phyloP scores from a whole-genome alignment of 139 green algal species.

The Astrephomene gubernaculifera region DNA sequence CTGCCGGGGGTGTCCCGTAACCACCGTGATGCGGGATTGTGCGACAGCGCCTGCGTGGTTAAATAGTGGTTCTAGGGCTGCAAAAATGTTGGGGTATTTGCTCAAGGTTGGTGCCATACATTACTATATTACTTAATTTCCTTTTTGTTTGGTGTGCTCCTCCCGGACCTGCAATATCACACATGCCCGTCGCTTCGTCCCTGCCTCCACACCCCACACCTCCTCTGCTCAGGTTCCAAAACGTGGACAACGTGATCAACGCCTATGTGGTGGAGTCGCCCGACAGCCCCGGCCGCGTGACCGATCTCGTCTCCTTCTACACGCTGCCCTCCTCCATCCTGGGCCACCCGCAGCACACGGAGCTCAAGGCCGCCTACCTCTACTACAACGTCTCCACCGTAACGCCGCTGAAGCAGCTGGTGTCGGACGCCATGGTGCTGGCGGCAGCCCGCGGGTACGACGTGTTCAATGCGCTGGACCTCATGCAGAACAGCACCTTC shows the following conservation, averaged over 20 bases:
- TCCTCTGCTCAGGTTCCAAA: conserved; percentile 59
- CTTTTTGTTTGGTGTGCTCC: too few relatives aligned
- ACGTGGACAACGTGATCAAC: conserved; percentile 84
- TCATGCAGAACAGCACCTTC: conserved; percentile 83
- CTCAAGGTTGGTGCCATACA: too few relatives aligned
- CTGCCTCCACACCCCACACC: background rate
- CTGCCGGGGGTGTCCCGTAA: too few relatives aligned
- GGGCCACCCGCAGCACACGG: conserved; percentile 85
- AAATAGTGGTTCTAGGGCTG: too few relatives aligned
- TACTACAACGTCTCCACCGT: conserved; percentile 88
- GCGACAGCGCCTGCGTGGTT: too few relatives aligned
- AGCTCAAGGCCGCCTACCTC: conserved; percentile 93
- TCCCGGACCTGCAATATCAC: too few relatives aligned
- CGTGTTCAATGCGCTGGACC: conserved; percentile 98
- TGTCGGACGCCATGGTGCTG: conserved; percentile 92
- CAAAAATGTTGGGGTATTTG: too few relatives aligned
- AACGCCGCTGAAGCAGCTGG: conserved; percentile 54
- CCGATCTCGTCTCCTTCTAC: conserved; percentile 96
- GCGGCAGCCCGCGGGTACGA: conserved; percentile 87
- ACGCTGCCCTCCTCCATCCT: conserved; percentile 92
- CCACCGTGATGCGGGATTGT: too few relatives aligned
- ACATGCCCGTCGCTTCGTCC: too few relatives aligned
- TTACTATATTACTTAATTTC: too few relatives aligned
- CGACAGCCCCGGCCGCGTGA: conserved; percentile 70
- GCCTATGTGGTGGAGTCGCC: conserved; percentile 89